Conservation (phyloP, 345 rosid genomes). For the Linum trigynum region DNA sequence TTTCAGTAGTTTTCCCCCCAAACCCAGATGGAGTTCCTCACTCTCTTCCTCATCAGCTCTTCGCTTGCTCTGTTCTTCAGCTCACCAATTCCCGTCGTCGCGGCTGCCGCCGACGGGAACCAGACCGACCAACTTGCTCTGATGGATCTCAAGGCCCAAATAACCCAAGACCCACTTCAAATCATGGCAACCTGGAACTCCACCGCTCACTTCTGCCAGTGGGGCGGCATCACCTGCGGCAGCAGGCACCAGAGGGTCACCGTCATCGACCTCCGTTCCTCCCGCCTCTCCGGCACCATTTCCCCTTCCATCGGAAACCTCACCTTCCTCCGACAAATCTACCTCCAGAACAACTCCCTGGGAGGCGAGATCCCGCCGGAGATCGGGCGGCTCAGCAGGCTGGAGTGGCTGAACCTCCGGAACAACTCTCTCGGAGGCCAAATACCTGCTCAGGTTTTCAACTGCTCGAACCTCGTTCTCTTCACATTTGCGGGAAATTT, state of each 20-base stretch:
- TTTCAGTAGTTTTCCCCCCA: too few species aligned
- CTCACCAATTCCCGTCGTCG: too few species aligned
- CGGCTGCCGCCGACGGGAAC: not conserved
- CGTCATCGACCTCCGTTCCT: not conserved
- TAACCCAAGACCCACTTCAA: not conserved
- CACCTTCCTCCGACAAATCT: not conserved
- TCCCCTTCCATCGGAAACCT: not conserved
- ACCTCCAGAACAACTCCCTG: not conserved
- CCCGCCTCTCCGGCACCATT: not conserved
- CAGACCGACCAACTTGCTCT: not conserved
- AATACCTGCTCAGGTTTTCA: not conserved
- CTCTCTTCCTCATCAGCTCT: too few species aligned
- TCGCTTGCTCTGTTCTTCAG: too few species aligned
- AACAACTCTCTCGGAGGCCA: not conserved
- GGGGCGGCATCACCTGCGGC: not conserved
- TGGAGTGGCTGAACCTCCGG: not conserved
- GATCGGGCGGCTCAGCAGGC: not conserved
- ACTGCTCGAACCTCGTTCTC: not conserved
- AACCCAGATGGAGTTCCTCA: too few species aligned
- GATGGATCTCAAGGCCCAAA: not conserved
- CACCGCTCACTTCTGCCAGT: not conserved
- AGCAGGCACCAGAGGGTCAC: not conserved
- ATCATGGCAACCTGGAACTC: not conserved
- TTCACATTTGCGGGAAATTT: not conserved
- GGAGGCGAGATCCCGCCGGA: not conserved